Base-by-base conservation (phyloP, 495 filamentous ascomycete genomes). In the Aspergillus kassunensis region DNA sequence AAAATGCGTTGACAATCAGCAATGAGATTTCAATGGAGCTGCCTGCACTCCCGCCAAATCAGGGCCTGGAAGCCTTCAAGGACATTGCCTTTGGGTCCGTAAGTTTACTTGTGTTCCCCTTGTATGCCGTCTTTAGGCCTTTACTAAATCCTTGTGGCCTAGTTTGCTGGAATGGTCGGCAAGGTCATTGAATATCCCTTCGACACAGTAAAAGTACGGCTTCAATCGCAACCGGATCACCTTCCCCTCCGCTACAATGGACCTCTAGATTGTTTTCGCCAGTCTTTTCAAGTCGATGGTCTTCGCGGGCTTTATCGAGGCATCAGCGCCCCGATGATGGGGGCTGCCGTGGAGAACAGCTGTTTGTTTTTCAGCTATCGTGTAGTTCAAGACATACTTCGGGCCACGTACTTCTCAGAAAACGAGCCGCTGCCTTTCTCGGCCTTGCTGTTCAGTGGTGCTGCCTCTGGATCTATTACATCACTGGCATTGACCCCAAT, bases 141-240 rank as follows among this genome's bases (percentile, higher is more conserved):
- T 49, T 25, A 49, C 47, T 33, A 44, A 50, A 27, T 46, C 59
- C 31, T 11, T 33, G 41, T 44, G 19, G n/a, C 2, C 15, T 57
- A 91, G 88, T 67, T 83, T 20, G 91, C 91, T 34, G 95, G 95
- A 52, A 85, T 93, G 49, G 87, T 88, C 19, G 95, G 93, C 54
- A 99, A 99, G 74, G 82, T 89, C 55, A 89, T 99, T 60, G 95
- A 99, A 62, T 99, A 95, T 65, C 95, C 95, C 25, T 97, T 97
- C 68, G 95, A 99, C 73, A 99, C 95, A 0, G 86, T 99, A 59
- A 99, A 99, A 76, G 93, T 88, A 37, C 80, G 83, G 40, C 65
- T 80, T 15, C 77, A 80, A 47, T 80, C 77, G 18, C 93, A 97
- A 66, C 89, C 90, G 7, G 86, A 90, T 61, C 81, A 86, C 53